These are phyloP conservation scores for Astragalus membranaceus DNA, from an alignment of 306 rosid species.

Conservation along the genomic window DNA sequence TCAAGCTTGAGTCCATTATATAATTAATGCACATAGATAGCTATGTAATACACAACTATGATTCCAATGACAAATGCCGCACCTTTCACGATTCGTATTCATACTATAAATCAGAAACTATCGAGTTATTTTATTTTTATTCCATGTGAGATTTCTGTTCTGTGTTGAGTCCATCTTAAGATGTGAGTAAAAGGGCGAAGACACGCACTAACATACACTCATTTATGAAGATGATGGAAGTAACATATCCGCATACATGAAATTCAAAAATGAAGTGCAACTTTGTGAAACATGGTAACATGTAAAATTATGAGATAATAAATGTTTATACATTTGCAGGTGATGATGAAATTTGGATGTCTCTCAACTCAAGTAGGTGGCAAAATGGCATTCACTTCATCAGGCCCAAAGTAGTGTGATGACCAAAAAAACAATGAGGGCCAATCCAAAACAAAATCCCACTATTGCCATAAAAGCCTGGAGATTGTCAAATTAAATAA, in stretches of 20 bases:
- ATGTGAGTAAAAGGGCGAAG: neutral
- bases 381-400: slow-evolving; percentile 1
- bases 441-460: slow-evolving; percentile 64
- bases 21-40: neutral
- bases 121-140: too few species aligned
- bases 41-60: neutral
- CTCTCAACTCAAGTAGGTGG: neutral
- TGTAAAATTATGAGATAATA: neutral
- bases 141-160: neutral
- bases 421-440: slow-evolving; percentile 50
- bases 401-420: slow-evolving; percentile 77
- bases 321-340: neutral
- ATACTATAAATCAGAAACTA: too few species aligned
- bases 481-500: slow-evolving; percentile 6
- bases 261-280: too few species aligned
- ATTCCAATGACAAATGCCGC: neutral
- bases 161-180: neutral
- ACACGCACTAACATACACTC: too few species aligned
- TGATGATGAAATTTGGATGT: neutral
- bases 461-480: slow-evolving; percentile 78
- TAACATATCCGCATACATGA: too few species aligned
- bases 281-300: too few species aligned
- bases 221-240: too few species aligned
- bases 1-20: neutral
- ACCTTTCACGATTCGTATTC: neutral